Base-by-base conservation (phyloP, 768 basidiomycete genomes). In the Lyophyllum shimeji region DNA sequence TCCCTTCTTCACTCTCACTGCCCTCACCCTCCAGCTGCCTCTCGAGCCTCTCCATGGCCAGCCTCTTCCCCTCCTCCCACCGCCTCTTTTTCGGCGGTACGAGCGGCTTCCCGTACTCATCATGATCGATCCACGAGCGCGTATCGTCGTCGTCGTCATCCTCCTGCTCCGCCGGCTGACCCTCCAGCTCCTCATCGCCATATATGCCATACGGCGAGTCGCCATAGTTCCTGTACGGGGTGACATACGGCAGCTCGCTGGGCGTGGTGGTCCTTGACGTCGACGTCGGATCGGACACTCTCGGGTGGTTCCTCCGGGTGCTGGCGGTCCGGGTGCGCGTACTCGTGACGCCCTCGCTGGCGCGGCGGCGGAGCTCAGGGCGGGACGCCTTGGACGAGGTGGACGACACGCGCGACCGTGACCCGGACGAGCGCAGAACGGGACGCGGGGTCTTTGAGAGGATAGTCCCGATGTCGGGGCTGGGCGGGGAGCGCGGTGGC, bases 1-100 rank as follows among this genome's bases (percentile, higher is more conserved):
- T 70, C 0, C 57, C 76, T 9, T n/a, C n/a, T n/a, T n/a, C n/a
- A n/a, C n/a, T n/a, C n/a, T 67, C 73, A 4, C 43, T 24, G 1
- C 51, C 48, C 7, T 13, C 46, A 7, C 68, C 69, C 31, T 67
- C 72, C 46, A 64, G 27, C 48, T 62, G 48, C 37, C 60, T 27
- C 29, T 60, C 59, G 24, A 61, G n/a, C 13, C 53, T 65, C 23
- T 62, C 67, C 24, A 60, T n/a, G 37, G 44, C 59, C 12, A 6
- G 11, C 15, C 34, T 37, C 34, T 37, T 37, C 34, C 49, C 63
- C 67, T 34, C 67, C 44, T 3, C 46, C 52, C n/a, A 12, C 15
- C 3, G 37, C 33, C 39, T 17, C 29, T 4, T 29, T 9, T 29
- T 29, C 9, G 29, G 29, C 5, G 29, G 5, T 9, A 29, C 29